Evolutionary conservation across 495 filamentous ascomycete genomes (phyloP).

Genomic region (Ramalina intermedia): DNA sequence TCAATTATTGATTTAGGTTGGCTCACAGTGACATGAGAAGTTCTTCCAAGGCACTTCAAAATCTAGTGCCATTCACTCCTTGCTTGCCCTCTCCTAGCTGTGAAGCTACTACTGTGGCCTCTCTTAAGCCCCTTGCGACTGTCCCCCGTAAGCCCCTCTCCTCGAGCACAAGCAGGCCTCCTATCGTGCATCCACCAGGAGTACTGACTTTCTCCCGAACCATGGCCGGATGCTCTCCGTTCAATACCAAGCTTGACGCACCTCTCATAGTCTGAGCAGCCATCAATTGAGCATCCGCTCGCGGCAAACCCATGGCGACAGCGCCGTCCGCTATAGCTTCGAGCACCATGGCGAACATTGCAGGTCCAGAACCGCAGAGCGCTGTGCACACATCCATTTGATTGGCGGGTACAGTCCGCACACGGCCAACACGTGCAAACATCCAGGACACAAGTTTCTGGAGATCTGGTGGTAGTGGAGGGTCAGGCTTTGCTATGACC

Average conservation of each 20-base stretch:
- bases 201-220: slow-evolving; percentile 66
- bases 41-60: slow-evolving; percentile 2
- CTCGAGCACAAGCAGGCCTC: slow-evolving; percentile 59
- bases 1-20: too few relatives aligned
- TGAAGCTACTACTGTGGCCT: slow-evolving; percentile 62
- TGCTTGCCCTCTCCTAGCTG: slow-evolving; percentile 43
- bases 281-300: slow-evolving; percentile 65
- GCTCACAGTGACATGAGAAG: too few relatives aligned
- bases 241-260: slow-evolving; percentile 53
- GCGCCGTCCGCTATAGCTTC: slow-evolving; percentile 67
- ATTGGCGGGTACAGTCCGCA: slow-evolving; percentile 45
- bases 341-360: slow-evolving; percentile 64
- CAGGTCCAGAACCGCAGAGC: slow-evolving; percentile 64
- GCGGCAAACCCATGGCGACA: slow-evolving; percentile 66
- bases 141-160: slow-evolving; percentile 58
- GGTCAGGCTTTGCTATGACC: slow-evolving; percentile 48
- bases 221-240: slow-evolving; percentile 63
- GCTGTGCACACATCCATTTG: slow-evolving; percentile 65
- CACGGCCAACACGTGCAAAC: slow-evolving; percentile 50
- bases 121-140: slow-evolving; percentile 57
- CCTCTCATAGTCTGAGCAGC: slow-evolving; percentile 62
- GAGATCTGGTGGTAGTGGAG: slow-evolving; percentile 36
- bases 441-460: slow-evolving; percentile 53
- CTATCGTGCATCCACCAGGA: slow-evolving; percentile 70
- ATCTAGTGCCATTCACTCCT: slow-evolving; percentile 34